Evolutionary conservation across 140 eudicot genomes (phyloP), one percentile per base, ranked within the genome.

Genomic region (Stevia rebaudiana): DNA sequence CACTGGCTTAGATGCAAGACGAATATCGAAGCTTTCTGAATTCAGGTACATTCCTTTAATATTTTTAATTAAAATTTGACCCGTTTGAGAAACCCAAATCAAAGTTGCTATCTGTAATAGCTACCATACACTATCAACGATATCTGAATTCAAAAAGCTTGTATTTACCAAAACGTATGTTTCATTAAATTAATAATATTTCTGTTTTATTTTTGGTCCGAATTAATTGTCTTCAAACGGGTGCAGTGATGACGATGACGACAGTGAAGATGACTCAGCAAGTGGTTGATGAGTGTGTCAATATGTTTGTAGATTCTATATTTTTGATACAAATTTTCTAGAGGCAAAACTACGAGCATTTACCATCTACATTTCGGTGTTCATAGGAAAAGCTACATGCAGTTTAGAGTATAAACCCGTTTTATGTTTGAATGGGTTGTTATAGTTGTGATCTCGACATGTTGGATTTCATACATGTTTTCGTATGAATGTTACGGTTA

Each of bases 1-100:
- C 33, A 85, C 99, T 3, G 99, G 99, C 15, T 86, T 94, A 79
- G 99, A 94, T 72, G 99, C 99, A 17, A 78, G 99, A 76, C 81
- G 99, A 57, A 80, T 94, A 66, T 70, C 99, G 33, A 94, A 94
- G 85, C 87, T 81, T 64, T 80, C 99, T 23, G 99, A 94, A 52
- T 65, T 77, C 72, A 94, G 99, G 99, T 94, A 66, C 24, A 22
- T 65, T 59, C n/a, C 7, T 21, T 21, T 40, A 23, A 3, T 21
- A 7, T n/a, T n/a, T n/a, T n/a, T n/a, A n/a, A n/a, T n/a, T n/a
- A n/a, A n/a, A n/a, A n/a, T n/a, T n/a, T n/a, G n/a, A n/a, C n/a
- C n/a, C n/a, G n/a, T n/a, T n/a, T n/a, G n/a, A n/a, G 12, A 11
- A 47, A 17, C 53, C 53, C 13, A 47, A 47, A 17, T 19, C 17